Evolutionary conservation across 495 filamentous ascomycete genomes (phyloP), one percentile per base, ranked within the genome.

Genomic region (Lepidopterella palustris): DNA sequence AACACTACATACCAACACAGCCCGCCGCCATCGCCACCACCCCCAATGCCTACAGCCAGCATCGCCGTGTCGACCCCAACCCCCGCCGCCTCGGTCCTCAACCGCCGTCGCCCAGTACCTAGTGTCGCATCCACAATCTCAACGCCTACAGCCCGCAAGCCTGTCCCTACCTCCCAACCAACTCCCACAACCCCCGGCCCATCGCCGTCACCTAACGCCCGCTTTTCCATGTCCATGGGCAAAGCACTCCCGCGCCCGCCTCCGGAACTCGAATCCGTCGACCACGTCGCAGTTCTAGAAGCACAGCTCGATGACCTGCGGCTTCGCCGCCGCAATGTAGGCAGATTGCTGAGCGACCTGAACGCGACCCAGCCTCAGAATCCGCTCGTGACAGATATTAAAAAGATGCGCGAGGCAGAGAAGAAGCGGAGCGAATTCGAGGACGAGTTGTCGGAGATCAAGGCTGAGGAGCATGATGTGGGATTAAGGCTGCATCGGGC

Each of bases 401-500:
- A 77, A 45, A 76, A 77, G 26, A 78, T 86, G 61, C 80, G 88
- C 25, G 78, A 80, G 39, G 85, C 91, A 67, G 91, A 90, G 73
- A 79, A 75, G 60, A 88, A 84, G 60, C 80, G 95, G 2, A 82
- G 85, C 63, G 77, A 74, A 31, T 75, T 95, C n/a, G 78, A 83
- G 42, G 76, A 75, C 58, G 89, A 95, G 71, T 78, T 95, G 35
- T 86, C 85, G 6, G 89, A 95, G 53, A 82, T 96, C 24, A 80
- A 83, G 74, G 78, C 83, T 58, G 84, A 93, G 72, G 84, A 91
- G 68, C 90, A 96, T 68, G 92, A 96, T 60, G 76, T 92, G 39
- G 92, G 92, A 9, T 68, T 97, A 66, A 89, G 84, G 74, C 71
- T 96, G 42, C 84, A 92, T 68, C 74, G 90, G 50, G 88, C 89